Percentiles rank a stretch among this genome's conserved stretches.
These are phyloP conservation scores for Boechera stricta DNA, from an alignment of 345 rosid species.

Conservation along the genomic window DNA sequence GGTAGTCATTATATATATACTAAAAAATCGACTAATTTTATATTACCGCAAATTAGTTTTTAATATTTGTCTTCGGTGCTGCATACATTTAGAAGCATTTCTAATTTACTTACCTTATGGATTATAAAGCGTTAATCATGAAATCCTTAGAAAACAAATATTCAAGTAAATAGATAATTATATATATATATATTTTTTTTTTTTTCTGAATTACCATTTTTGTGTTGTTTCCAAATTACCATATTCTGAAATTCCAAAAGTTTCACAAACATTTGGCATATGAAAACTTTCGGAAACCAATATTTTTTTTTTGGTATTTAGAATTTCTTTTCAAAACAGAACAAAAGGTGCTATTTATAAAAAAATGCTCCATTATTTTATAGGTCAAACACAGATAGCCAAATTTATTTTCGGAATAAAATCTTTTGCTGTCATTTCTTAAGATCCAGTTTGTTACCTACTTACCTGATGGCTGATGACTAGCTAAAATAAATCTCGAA, in stretches of 20 bases:
- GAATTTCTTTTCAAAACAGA: background rate
- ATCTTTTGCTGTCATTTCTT: slow-evolving; percentile 3
- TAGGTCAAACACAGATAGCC: background rate
- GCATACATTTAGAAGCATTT: background rate
- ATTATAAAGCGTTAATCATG: background rate
- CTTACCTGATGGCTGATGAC: background rate
- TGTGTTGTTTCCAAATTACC: background rate
- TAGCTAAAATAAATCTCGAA: background rate
- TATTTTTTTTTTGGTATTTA: background rate
- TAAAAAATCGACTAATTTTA: background rate
- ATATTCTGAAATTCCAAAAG: background rate
- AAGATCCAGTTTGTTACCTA: slow-evolving; percentile 5
- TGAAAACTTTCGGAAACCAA: too few relatives aligned
- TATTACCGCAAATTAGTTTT: background rate
- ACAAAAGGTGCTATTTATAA: background rate
- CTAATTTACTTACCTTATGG: background rate
- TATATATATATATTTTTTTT: too few relatives aligned
- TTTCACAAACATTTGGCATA: background rate
- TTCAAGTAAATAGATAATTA: background rate
- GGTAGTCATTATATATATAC: background rate
- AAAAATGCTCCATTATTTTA: background rate
- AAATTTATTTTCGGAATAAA: background rate
- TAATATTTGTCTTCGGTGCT: background rate
- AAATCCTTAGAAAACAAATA: background rate
- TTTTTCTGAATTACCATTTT: background rate